Conservation (phyloP, 331 rosid species). For the Cucumis variabilis region DNA sequence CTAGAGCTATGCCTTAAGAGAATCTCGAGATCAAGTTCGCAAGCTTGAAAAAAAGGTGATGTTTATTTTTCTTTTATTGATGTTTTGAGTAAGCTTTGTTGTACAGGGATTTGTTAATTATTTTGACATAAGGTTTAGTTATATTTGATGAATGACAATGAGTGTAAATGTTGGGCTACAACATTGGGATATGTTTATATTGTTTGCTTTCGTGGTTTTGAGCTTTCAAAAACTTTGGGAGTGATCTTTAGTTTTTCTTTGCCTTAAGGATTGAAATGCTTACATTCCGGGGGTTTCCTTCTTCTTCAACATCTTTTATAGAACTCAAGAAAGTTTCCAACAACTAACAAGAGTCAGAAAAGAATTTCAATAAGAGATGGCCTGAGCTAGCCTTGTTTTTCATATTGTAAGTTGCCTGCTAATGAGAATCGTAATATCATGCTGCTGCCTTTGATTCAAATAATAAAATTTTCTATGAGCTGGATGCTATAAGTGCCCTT, state of each 20-base stretch:
- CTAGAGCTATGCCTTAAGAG: constrained; percentile 75
- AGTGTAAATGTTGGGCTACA: not conserved
- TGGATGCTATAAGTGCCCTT: constrained; percentile 21
- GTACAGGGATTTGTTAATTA: not conserved
- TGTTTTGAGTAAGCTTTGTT: not conserved
- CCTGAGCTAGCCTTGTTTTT: not conserved
- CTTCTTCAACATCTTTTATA: too few species aligned
- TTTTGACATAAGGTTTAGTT: constrained; percentile 10
- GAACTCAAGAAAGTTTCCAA: too few species aligned
- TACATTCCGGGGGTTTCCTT: not conserved
- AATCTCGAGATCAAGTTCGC: constrained; percentile 71
- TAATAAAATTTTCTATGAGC: constrained; percentile 13
- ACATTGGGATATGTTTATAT: not conserved
- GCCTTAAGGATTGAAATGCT: not conserved
- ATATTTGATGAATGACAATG: constrained; percentile 15
- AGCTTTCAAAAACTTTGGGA: not conserved
- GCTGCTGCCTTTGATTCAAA: not conserved
- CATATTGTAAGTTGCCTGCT: not conserved
- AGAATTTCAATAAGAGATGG: too few species aligned
- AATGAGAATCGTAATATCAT: not conserved
- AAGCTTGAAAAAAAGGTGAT: constrained; percentile 78
- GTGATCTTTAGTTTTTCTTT: not conserved
- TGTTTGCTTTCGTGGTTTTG: not conserved
- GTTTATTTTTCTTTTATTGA: constrained; percentile 7
- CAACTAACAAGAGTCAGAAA: too few species aligned